These are phyloP conservation scores for Sporothrix mexicana DNA, from an alignment of 2,329 filamentous ascomycete genomes.

Conservation along the genomic window DNA sequence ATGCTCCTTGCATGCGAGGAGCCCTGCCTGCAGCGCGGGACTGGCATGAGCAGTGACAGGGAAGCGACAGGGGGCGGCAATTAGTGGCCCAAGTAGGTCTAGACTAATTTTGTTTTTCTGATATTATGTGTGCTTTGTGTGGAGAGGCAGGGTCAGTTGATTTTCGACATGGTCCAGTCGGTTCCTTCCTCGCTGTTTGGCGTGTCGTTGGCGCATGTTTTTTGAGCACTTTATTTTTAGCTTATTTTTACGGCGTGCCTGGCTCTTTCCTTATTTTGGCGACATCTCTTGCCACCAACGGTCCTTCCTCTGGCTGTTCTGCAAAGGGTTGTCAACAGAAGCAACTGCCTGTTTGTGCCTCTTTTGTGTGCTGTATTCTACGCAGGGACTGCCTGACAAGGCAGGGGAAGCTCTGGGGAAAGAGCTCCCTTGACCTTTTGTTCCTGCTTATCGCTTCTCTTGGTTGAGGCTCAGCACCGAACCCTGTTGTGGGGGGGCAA, in stretches of 20 bases:
- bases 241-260: constrained; percentile 17
- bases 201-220: too few species aligned
- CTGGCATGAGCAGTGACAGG: constrained; percentile 7
- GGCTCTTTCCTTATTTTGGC: constrained; percentile 16
- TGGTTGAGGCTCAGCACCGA: too few species aligned
- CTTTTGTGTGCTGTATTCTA: constrained; percentile 20
- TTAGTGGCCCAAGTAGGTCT: constrained; percentile 28
- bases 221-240: constrained; percentile 27
- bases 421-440: background rate
- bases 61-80: background rate
- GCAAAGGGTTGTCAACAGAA: too few species aligned
- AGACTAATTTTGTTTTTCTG: constrained; percentile 11
- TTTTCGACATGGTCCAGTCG: background rate
- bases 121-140: background rate
- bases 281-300: background rate
- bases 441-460: too few species aligned
- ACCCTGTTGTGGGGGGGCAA: background rate
- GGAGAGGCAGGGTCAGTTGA: background rate
- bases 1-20: background rate
- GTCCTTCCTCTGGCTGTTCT: too few species aligned
- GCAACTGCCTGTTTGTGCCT: background rate
- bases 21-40: background rate
- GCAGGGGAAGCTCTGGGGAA: background rate
- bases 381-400: too few species aligned
- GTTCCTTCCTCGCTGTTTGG: background rate